A percentile compares a stretch with the other conserved stretches of the same genome.
Conservation (phyloP, 140 eudicot species). For the Stevia rebaudiana region DNA sequence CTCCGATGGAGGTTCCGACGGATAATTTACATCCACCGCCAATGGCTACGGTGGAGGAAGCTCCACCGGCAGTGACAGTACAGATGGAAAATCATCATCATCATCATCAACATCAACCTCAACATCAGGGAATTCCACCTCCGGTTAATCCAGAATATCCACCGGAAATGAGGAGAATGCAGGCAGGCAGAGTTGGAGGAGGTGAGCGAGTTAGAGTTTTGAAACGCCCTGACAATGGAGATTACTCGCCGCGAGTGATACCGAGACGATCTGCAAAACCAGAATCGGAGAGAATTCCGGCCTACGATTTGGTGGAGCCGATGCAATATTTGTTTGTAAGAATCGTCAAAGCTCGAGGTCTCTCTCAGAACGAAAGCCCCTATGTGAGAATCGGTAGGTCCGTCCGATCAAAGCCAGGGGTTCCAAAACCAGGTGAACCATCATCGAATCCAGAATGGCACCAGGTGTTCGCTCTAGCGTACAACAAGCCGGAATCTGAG, state of each 20-base stretch:
- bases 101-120: conserved; percentile 20
- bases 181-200: conserved; percentile 35
- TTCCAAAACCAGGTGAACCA: conserved; percentile 44
- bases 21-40: conserved; percentile 50
- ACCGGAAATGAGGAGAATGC: conserved; percentile 67
- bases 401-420: conserved; percentile 62
- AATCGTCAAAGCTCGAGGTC: conserved; percentile 81
- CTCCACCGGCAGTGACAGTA: conserved; percentile 34
- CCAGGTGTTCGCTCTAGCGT: conserved; percentile 70
- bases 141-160: conserved; percentile 39
- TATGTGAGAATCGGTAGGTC: conserved; percentile 64
- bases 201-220: conserved; percentile 41
- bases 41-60: conserved; percentile 40
- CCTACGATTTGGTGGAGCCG: conserved; percentile 85
- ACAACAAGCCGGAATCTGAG: conserved; percentile 39
- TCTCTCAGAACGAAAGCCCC: conserved; percentile 58
- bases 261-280: conserved; percentile 35
- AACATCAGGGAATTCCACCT: conserved; percentile 26
- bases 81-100: conserved; percentile 40
- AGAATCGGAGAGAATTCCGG: conserved; percentile 49
- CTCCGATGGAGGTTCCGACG: conserved; percentile 39
- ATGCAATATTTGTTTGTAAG: conserved; percentile 75
- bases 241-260: conserved; percentile 65
- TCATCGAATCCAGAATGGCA: conserved; percentile 74
- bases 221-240: conserved; percentile 45